Conservation (phyloP, 495 filamentous ascomycete genomes). For the Pyrenula aspistea region DNA sequence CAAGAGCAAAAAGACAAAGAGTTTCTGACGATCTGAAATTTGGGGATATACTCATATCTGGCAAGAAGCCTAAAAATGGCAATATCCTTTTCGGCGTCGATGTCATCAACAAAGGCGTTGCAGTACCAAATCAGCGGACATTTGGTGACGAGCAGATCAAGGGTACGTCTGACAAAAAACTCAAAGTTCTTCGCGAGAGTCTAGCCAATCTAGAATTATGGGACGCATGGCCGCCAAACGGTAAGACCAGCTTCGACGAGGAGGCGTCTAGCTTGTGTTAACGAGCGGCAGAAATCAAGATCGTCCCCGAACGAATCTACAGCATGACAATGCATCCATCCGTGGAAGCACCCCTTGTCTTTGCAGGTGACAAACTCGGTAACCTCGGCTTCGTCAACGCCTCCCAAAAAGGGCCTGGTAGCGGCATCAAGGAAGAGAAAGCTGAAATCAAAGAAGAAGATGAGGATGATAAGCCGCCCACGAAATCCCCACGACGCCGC, state of each 20-base stretch:
- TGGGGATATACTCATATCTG: slow-evolving; percentile 68
- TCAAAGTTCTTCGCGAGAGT: slow-evolving; percentile 65
- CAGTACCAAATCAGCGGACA: slow-evolving; percentile 66
- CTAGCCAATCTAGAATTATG: slow-evolving; percentile 75
- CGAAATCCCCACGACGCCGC: neutral
- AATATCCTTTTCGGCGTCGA: slow-evolving; percentile 32
- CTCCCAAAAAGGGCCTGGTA: slow-evolving; percentile 48
- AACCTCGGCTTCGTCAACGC: slow-evolving; percentile 89
- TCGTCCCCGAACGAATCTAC: slow-evolving; percentile 84
- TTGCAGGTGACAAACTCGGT: slow-evolving; percentile 91
- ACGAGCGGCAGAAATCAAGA: slow-evolving; percentile 60
- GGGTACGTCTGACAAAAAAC: slow-evolving; percentile 62
- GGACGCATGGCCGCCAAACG: slow-evolving; percentile 66
- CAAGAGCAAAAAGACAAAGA: slow-evolving; percentile 57
- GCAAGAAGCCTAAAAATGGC: slow-evolving; percentile 43
- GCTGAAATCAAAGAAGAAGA: slow-evolving; percentile 3
- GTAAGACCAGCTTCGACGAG: slow-evolving; percentile 27
- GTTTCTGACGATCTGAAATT: slow-evolving; percentile 60
- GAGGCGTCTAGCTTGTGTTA: neutral
- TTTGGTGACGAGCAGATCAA: slow-evolving; percentile 75
- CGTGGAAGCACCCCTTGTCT: slow-evolving; percentile 73
- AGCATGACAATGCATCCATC: slow-evolving; percentile 82
- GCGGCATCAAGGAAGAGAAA: slow-evolving; percentile 12
- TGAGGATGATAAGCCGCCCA: neutral
- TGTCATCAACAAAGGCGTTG: slow-evolving; percentile 52